Percentiles rank a stretch among this genome's conserved stretches.
phyloP scores from a whole-genome alignment of 148 eudicot species.

The Spergularia bocconei region DNA sequence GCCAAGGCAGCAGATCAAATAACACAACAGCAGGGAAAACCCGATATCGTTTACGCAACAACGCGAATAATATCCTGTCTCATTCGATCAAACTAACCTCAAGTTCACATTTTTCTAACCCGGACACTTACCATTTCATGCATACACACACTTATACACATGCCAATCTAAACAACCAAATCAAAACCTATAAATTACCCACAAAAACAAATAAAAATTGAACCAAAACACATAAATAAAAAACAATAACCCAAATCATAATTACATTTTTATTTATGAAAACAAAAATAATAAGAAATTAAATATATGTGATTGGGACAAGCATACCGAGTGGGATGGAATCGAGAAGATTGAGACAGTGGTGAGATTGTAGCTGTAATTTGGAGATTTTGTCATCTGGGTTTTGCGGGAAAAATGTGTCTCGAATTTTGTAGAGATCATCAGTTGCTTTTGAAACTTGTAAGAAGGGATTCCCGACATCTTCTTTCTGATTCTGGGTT shows the following conservation, averaged over 20 bases:
- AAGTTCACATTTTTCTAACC: not conserved
- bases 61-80: not conserved
- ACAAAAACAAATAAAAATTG: not conserved
- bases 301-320: not conserved
- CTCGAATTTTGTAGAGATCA: conserved; percentile 63
- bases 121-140: not conserved
- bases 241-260: not conserved
- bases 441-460: conserved; percentile 47
- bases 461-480: conserved; percentile 36
- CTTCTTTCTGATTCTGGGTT: conserved; percentile 4
- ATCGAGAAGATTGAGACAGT: conserved; percentile 63
- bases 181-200: not conserved
- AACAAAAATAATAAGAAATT: not conserved
- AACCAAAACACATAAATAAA: not conserved
- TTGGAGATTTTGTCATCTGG: conserved; percentile 55
- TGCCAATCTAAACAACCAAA: not conserved
- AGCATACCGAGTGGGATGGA: conserved; percentile 59
- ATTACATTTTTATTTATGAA: too few relatives aligned
- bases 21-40: not conserved
- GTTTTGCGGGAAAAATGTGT: conserved; percentile 59
- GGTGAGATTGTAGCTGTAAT: conserved; percentile 46
- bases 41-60: not conserved
- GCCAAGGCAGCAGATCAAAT: not conserved
- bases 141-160: not conserved
- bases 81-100: not conserved